Conservation (phyloP, 331 rosid genomes). For the Rhamnella rubrinervis region DNA sequence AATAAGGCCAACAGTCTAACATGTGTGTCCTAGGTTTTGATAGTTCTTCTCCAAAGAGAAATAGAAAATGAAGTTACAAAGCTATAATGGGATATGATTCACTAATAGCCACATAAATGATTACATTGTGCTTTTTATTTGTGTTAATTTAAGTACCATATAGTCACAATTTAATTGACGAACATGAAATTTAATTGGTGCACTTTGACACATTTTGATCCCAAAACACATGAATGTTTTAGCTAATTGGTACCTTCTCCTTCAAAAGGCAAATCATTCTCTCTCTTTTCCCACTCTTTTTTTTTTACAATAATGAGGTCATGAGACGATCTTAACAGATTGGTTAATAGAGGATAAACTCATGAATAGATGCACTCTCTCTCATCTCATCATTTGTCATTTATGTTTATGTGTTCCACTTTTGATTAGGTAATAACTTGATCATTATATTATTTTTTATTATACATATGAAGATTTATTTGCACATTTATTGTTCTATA, state of each 20-base stretch:
- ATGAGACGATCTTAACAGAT: constrained; percentile 17
- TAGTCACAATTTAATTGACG: too few species aligned
- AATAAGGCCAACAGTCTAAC: neutral
- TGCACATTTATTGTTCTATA: too few species aligned
- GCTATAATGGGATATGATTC: neutral
- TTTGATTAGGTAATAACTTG: constrained; percentile 13
- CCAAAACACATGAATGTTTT: constrained; percentile 1
- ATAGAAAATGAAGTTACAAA: too few species aligned
- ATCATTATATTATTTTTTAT: neutral
- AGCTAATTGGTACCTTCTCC: neutral
- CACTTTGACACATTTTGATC: neutral
- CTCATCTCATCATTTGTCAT: constrained; percentile 8
- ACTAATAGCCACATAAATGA: neutral
- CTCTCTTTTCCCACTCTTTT: neutral
- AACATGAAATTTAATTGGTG: neutral
- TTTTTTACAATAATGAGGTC: neutral
- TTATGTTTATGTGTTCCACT: constrained; percentile 11
- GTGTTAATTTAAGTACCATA: neutral
- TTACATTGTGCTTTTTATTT: neutral
- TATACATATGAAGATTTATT: too few species aligned
- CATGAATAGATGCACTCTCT: constrained; percentile 7
- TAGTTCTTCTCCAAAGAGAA: neutral
- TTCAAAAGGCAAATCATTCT: neutral
- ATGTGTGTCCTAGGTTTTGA: neutral
- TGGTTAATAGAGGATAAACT: constrained; percentile 26